Conservation (phyloP, 2,329 filamentous ascomycete genomes). For the Curvularia spicifera region DNA sequence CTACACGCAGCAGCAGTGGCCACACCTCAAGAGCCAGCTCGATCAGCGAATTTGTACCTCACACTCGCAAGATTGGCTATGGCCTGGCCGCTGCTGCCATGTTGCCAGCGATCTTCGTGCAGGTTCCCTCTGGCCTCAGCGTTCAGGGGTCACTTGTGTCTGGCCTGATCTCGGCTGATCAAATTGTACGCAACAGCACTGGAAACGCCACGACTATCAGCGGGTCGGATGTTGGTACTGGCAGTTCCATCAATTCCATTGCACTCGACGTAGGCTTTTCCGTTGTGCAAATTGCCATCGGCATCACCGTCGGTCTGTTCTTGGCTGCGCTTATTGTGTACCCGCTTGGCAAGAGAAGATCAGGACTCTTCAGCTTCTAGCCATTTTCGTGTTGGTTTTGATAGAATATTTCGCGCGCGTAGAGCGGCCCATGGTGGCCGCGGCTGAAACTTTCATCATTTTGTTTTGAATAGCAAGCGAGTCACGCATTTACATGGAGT, state of each 20-base stretch:
- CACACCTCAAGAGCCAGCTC: constrained; percentile 32
- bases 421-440: not conserved
- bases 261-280: constrained; percentile 57
- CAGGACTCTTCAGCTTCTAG: constrained; percentile 47
- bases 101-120: constrained; percentile 82
- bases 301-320: constrained; percentile 59
- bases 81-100: constrained; percentile 84
- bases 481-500: constrained; percentile 11
- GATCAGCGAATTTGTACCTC: constrained; percentile 37
- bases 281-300: constrained; percentile 59
- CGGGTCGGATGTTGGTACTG: constrained; percentile 31
- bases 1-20: constrained; percentile 25
- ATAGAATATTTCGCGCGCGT: not conserved
- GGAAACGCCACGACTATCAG: constrained; percentile 51
- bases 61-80: constrained; percentile 61
- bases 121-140: constrained; percentile 66
- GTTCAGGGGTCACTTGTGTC: constrained; percentile 64
- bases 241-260: constrained; percentile 49
- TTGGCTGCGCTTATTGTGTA: constrained; percentile 57
- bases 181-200: constrained; percentile 59
- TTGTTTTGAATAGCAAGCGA: constrained; percentile 11
- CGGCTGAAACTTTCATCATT: not conserved
- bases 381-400: not conserved
- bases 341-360: constrained; percentile 57
- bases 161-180: constrained; percentile 63